Base-by-base conservation (phyloP, 139 green algal species). In the Chlorella vulgaris region DNA sequence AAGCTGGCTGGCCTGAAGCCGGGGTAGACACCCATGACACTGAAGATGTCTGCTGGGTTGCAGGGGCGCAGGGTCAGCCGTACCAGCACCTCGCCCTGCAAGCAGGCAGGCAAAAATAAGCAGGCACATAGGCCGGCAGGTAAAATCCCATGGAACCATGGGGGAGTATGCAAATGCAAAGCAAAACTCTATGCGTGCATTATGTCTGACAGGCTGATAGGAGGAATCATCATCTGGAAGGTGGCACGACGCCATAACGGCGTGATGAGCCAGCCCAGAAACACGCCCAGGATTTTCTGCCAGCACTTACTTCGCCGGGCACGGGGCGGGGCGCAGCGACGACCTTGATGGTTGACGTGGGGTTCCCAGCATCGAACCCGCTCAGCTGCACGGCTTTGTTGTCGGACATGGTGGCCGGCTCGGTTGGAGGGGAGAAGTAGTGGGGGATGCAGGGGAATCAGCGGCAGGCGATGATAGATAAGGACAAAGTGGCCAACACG, bases 21-120 rank as follows among this genome's bases (percentile, higher is more conserved):
- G 7, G 88, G 88, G 62, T 91, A 91, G 0, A 89, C 76, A 13
- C 79, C 76, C 79, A 71, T 75, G n/a, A 83, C 55, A n/a, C 22
- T 78, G 38, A 91, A 91, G 7, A 85, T 71, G 55, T 91, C 87
- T 0, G 83, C 78, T 8, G 86, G 83, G 68, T 91, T 87, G 18
- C 91, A 63, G 0, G 86, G 87, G 31, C 73, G 73, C 51, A 80
- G 73, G 24, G 26, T 69, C 26, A 80, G 28, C n/a, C 55, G 73
- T 28, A 80, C 53, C 73, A 80, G 53, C 24, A 69, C 73, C 73
- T 80, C 53, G 36, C 73, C 73, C 70, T 78, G 70, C 33, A 31
- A 3, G 28, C 33, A 28, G 4, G 2, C 2, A 36, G 60, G 60
- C 35, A 31, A 24, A 36, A 22, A 24, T n/a, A n/a, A n/a, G n/a